Percentiles rank a stretch among this genome's conserved stretches.
phyloP scores from a whole-genome alignment of 768 basidiomycete species.

The Rhodosporidiobolus sp. region DNA sequence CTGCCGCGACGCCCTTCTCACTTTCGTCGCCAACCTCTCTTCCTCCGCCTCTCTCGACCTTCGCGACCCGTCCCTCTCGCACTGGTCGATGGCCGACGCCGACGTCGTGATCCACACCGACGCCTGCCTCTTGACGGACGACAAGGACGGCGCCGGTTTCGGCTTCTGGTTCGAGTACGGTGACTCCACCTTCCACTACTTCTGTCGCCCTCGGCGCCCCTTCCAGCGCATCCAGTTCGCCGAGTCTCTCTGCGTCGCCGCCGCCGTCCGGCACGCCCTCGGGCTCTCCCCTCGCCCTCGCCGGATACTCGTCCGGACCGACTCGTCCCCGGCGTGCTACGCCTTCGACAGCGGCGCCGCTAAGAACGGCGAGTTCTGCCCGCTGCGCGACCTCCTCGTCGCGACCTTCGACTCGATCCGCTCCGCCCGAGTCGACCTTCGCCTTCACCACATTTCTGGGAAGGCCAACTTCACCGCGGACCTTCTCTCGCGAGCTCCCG shows the following conservation, averaged over 20 bases:
- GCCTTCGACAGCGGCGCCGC: background rate
- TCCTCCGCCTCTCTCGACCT: background rate
- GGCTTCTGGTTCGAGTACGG: background rate
- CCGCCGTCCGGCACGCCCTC: background rate
- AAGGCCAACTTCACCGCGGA: background rate
- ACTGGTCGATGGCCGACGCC: background rate
- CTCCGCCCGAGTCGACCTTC: background rate
- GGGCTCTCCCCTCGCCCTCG: background rate
- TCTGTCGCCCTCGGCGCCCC: background rate
- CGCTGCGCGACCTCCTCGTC: background rate
- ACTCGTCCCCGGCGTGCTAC: background rate
- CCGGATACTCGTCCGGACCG: background rate
- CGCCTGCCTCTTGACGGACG: background rate
- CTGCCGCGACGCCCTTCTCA: background rate
- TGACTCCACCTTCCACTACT: background rate
- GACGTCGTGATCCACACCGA: background rate
- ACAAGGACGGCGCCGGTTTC: background rate
- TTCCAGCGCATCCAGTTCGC: background rate
- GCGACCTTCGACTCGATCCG: background rate
- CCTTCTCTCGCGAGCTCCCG: background rate
- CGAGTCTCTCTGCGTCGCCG: background rate
- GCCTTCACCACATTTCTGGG: background rate
- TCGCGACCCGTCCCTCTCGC: background rate
- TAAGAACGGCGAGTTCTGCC: fast-evolving
- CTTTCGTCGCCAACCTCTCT: background rate